Evolutionary conservation across 768 basidiomycete genomes (phyloP), one percentile per base, ranked within the genome.

Genomic region (Tricholoma bakamatsutake): DNA sequence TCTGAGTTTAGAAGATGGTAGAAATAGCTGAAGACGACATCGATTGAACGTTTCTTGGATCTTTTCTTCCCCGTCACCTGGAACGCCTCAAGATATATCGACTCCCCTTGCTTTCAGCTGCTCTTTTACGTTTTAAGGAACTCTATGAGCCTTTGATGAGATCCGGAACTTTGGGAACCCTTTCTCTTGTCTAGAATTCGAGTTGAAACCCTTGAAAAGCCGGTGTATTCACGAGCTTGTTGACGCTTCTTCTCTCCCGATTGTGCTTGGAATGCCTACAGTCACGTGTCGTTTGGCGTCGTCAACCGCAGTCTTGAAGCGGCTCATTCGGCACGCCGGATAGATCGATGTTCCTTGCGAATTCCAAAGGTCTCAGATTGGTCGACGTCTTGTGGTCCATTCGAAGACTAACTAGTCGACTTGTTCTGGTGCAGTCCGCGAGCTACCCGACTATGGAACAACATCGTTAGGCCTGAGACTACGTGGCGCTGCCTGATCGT

Each of bases 1-100:
- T 69, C 72, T 71, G 71, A 70, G 71, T 73, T 74, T 71, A 12
- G 61, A 71, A 70, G 64, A 3, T 1, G 47, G 59, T 69, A 68
- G 62, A 70, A 69, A 70, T 64, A 67, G 62, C 52, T 43, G 28
- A 28, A 55, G 60, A 57, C 61, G 8, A 43, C n/a, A 11, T 17
- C 13, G 10, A 2, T 59, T 56, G 45, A 52, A 45, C 58, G 45
- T 56, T 49, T 53, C 43, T 30, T 30, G 52, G 31, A 13, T 15
- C 43, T 55, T 61, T 34, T 46, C 35, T 46, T 43, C 46, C 31
- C 54, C 33, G 42, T 55, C 55, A 30, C 27, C 34, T 33, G 37
- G 39, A 55, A 48, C 13, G 42, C 2, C 17, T 24, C n/a, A 49
- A 15, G n/a, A 11, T 11, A 28, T 39, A 21, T 52, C 4, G 11